phyloP scores from a whole-genome alignment of 73 alveolate genomes.

The Paramecium caudatum region DNA sequence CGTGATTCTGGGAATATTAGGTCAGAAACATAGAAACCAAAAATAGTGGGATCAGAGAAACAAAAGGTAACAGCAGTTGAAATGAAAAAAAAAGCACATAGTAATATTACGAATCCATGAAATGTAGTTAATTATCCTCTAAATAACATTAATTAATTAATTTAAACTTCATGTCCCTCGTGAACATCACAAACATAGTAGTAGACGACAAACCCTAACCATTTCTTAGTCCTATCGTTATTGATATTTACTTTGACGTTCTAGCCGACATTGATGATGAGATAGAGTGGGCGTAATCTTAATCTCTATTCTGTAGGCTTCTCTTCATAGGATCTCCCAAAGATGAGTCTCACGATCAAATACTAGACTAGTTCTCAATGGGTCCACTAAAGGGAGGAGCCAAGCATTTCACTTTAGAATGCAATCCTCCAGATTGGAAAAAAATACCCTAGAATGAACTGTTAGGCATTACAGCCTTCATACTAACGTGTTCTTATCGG shows the following conservation, averaged over 20 bases:
- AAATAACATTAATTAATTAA: slow-evolving; percentile 41
- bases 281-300: slow-evolving; percentile 90
- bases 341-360: slow-evolving; percentile 91
- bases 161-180: slow-evolving; percentile 86
- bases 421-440: slow-evolving; percentile 93
- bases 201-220: slow-evolving; percentile 90
- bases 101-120: neutral
- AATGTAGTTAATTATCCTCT: neutral
- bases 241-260: slow-evolving; percentile 95
- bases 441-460: slow-evolving; percentile 90
- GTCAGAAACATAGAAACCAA: slow-evolving; percentile 8
- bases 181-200: slow-evolving; percentile 92
- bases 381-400: slow-evolving; percentile 92
- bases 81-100: slow-evolving; percentile 14
- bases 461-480: slow-evolving; percentile 97
- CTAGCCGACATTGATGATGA: slow-evolving; percentile 82
- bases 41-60: slow-evolving; percentile 11
- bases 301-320: slow-evolving; percentile 54
- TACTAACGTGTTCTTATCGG: slow-evolving; percentile 94
- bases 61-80: neutral
- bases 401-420: slow-evolving; percentile 91
- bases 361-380: slow-evolving; percentile 93
- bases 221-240: slow-evolving; percentile 87
- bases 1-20: slow-evolving; percentile 11
- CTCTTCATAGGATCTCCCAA: slow-evolving; percentile 96